phyloP scores from a whole-genome alignment of 805 yeast genomes.

The Lipomyces yamadae region DNA sequence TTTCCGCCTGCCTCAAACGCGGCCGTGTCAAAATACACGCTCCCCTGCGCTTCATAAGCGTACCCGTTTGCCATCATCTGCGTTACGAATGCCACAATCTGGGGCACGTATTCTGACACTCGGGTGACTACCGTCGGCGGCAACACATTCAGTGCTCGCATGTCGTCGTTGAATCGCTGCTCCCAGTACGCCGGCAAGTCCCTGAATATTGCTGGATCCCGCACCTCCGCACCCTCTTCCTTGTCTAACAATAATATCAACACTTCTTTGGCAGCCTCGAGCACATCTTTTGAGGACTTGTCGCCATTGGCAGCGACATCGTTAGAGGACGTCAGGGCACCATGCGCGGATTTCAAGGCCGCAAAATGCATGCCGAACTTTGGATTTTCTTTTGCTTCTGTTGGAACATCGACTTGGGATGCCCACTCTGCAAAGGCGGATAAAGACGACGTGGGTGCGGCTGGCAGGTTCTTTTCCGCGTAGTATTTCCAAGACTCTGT shows the following conservation, averaged over 20 bases:
- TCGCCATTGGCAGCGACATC: conserved; percentile 34
- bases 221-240: conserved; percentile 72
- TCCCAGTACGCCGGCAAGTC: conserved; percentile 91
- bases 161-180: conserved; percentile 77
- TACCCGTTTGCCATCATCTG: conserved; percentile 77
- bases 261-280: conserved; percentile 69
- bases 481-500: conserved; percentile 55
- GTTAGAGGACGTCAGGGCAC: conserved; percentile 48
- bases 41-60: conserved; percentile 80
- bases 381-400: conserved; percentile 64
- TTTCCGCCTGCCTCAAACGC: conserved; percentile 71
- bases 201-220: conserved; percentile 82
- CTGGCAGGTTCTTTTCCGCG: conserved; percentile 56
- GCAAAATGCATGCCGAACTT: conserved; percentile 83
- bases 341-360: conserved; percentile 60
- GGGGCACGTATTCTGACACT: conserved; percentile 94
- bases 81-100: conserved; percentile 78
- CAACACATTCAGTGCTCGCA: conserved; percentile 80
- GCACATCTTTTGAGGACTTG: conserved; percentile 46
- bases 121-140: conserved; percentile 88
- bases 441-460: conserved; percentile 42
- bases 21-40: conserved; percentile 93
- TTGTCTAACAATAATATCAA: conserved; percentile 73
- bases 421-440: conserved; percentile 58
- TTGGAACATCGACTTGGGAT: conserved; percentile 54